Evolutionary conservation across 305 asterid genomes (phyloP).

Genomic region (Andrographis paniculata): DNA sequence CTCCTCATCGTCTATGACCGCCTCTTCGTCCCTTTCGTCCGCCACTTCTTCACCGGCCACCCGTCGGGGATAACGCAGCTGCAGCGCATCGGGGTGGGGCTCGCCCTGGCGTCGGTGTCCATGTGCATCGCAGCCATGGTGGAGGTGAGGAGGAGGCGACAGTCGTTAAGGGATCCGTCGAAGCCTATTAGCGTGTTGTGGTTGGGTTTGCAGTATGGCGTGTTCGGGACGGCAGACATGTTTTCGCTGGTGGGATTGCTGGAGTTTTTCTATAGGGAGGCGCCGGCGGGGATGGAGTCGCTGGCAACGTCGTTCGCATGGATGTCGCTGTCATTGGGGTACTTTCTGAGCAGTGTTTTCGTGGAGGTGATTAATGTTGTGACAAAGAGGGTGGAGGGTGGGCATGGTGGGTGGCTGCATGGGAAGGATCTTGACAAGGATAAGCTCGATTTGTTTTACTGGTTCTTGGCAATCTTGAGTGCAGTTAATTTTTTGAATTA

Average conservation of each 20-base stretch:
- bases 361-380: constrained; percentile 50
- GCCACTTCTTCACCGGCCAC: constrained; percentile 22
- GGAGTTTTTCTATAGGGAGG: constrained; percentile 66
- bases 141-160: constrained; percentile 41
- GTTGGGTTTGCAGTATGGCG: constrained; percentile 57
- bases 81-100: constrained; percentile 49
- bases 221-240: constrained; percentile 75
- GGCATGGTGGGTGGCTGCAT: constrained; percentile 62
- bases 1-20: constrained; percentile 57
- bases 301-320: constrained; percentile 70
- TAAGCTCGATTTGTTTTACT: constrained; percentile 54
- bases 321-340: constrained; percentile 68
- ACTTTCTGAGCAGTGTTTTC: constrained; percentile 53
- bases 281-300: constrained; percentile 84
- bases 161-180: constrained; percentile 21
- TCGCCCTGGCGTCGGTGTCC: constrained; percentile 35
- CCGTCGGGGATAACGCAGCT: constrained; percentile 59
- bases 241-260: constrained; percentile 73
- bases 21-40: constrained; percentile 35
- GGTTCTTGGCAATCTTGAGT: constrained; percentile 56
- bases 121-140: constrained; percentile 55
- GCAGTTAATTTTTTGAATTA: constrained; percentile 42
- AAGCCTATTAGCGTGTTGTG: constrained; percentile 50
- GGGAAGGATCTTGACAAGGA: constrained; percentile 68
- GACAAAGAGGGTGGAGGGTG: constrained; percentile 28